A percentile compares a stretch with the other conserved stretches of the same genome.
phyloP scores from a whole-genome alignment of 768 basidiomycete genomes.

The Russula dissimulans region DNA sequence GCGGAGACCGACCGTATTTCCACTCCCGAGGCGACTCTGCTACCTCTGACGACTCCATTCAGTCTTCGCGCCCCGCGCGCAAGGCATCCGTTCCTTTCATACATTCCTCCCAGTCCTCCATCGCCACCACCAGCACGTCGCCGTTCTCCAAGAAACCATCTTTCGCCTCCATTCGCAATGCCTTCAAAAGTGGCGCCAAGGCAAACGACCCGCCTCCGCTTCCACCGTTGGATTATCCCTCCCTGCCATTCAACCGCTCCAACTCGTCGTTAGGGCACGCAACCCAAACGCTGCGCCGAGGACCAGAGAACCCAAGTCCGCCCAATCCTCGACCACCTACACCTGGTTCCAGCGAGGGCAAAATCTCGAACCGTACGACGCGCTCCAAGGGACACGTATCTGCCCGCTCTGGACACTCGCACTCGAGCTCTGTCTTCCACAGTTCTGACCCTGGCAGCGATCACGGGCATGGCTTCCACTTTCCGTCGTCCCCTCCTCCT shows the following conservation, averaged over 20 bases:
- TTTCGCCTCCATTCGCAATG: constrained; percentile 79
- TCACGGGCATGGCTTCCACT: constrained; percentile 34
- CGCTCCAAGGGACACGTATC: constrained; percentile 50
- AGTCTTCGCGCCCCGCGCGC: constrained; percentile 38
- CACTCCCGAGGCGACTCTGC: constrained; percentile 73
- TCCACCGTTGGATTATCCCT: constrained; percentile 57
- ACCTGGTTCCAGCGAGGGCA: constrained; percentile 42
- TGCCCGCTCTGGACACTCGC: constrained; percentile 69
- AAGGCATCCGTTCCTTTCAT: constrained; percentile 48
- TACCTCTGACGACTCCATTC: constrained; percentile 65
- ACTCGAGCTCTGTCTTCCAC: constrained; percentile 66
- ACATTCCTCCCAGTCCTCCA: constrained; percentile 65
- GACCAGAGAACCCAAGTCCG: constrained; percentile 38
- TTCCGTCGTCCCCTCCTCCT: constrained; percentile 58
- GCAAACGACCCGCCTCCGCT: constrained; percentile 60
- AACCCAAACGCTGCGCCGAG: constrained; percentile 32
- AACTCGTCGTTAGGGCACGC: constrained; percentile 60
- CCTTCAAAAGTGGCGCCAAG: constrained; percentile 64
- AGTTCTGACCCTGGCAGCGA: constrained; percentile 67
- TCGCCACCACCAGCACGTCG: constrained; percentile 33
- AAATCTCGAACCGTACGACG: constrained; percentile 28
- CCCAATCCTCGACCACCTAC: constrained; percentile 53
- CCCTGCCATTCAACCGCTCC: constrained; percentile 73
- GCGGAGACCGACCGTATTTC: constrained; percentile 54
- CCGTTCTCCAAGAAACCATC: constrained; percentile 73